Percentiles rank a stretch among this genome's conserved stretches.
Evolutionary conservation across 805 yeast species (phyloP).

Genomic region (Komagataella pastoris): DNA sequence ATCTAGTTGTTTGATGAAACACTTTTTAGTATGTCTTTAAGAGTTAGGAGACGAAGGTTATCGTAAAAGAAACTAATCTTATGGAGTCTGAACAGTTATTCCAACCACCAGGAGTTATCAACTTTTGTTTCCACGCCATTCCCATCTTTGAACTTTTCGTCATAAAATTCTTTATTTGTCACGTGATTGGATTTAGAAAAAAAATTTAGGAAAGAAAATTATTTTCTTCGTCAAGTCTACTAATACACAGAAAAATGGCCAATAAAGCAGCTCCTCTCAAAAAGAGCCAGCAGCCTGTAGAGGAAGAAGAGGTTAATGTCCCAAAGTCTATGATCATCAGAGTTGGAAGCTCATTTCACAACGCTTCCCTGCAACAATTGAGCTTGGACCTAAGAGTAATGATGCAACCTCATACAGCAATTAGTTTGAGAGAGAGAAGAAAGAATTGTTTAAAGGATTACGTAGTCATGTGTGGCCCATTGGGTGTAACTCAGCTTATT

Average conservation of each 20-base stretch:
- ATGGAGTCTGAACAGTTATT: not conserved
- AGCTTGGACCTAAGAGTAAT: conserved; percentile 78
- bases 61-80: too few species aligned
- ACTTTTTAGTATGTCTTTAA: not conserved
- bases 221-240: not conserved
- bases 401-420: conserved; percentile 96
- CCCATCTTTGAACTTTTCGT: not conserved
- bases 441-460: conserved; percentile 82
- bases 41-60: not conserved
- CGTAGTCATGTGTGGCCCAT: conserved; percentile 97
- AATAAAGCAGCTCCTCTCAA: conserved; percentile 19
- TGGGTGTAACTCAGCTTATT: conserved; percentile 82
- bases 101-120: not conserved
- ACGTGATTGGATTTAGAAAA: not conserved
- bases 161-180: not conserved
- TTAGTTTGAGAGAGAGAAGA: conserved; percentile 74
- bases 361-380: conserved; percentile 71
- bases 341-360: conserved; percentile 60
- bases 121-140: not conserved
- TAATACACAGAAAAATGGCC: not conserved
- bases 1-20: not conserved
- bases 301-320: conserved; percentile 56
- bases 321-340: conserved; percentile 94
- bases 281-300: conserved; percentile 61
- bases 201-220: not conserved